Percentiles rank a stretch among this genome's conserved stretches.
Evolutionary conservation across 73 alveolate species (phyloP).

Genomic region (Tetrahymena elliotti): DNA sequence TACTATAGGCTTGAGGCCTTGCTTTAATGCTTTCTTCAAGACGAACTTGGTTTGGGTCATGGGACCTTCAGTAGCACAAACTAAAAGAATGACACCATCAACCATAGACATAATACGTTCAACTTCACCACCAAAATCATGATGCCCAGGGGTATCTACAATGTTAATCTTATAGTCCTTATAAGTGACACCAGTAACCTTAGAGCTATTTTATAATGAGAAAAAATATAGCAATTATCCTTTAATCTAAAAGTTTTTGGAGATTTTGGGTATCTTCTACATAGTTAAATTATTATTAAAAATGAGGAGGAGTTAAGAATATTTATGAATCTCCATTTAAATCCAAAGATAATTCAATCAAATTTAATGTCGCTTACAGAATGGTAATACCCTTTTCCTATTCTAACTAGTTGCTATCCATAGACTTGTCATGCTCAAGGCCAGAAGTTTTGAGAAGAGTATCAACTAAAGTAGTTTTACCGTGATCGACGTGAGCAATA

Average conservation of each 20-base stretch:
- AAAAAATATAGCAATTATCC: background rate
- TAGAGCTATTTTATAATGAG: background rate
- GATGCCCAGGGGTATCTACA: slow-evolving; percentile 76
- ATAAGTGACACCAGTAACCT: slow-evolving; percentile 49
- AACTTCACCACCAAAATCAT: slow-evolving; percentile 62
- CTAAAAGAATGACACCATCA: slow-evolving; percentile 79
- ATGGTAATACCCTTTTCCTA: slow-evolving; percentile 67
- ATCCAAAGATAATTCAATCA: background rate
- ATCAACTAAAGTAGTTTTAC: slow-evolving; percentile 58
- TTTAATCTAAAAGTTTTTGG: background rate
- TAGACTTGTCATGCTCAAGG: slow-evolving; percentile 44
- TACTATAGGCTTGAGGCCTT: slow-evolving; percentile 72
- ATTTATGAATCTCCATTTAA: background rate
- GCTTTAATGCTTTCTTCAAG: slow-evolving; percentile 72
- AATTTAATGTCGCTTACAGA: slow-evolving; percentile 7
- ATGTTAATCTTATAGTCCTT: slow-evolving; percentile 49
- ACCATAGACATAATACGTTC: slow-evolving; percentile 90
- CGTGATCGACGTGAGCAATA: slow-evolving; percentile 75
- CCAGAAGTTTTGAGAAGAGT: slow-evolving; percentile 59
- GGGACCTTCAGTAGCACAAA: slow-evolving; percentile 88
- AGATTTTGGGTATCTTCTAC: background rate
- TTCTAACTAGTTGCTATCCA: slow-evolving; percentile 60
- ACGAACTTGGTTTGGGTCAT: slow-evolving; percentile 82
- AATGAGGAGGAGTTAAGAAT: background rate
- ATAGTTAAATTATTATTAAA: background rate